Conservation (phyloP, 176 grass and related monocot species). For the Guadua angustifolia region DNA sequence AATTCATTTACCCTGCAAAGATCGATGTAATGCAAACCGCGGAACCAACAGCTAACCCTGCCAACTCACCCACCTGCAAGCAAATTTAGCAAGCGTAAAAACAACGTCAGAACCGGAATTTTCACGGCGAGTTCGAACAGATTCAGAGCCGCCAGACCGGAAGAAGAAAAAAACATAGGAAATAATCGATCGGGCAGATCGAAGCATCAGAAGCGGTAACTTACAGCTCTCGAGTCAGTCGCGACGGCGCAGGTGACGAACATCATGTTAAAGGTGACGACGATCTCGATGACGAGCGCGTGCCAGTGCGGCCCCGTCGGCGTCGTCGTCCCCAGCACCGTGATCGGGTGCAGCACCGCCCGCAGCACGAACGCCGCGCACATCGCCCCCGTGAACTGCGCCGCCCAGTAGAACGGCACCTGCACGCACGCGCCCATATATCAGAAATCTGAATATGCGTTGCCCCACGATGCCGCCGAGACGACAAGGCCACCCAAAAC, state of each 20-base stretch:
- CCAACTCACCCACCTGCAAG: conserved; percentile 97
- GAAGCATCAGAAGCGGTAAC: neutral
- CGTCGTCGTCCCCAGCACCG: conserved; percentile 73
- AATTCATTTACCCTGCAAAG: conserved; percentile 86
- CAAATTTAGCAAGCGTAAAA: neutral
- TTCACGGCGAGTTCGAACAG: too few relatives aligned
- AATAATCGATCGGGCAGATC: too few relatives aligned
- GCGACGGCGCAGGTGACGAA: conserved; percentile 96
- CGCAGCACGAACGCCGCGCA: conserved; percentile 77
- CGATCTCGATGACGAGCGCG: conserved; percentile 76
- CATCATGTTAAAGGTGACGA: conserved; percentile 98
- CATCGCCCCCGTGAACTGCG: conserved; percentile 84
- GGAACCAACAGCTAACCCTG: conserved; percentile 98
- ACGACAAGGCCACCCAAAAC: neutral
- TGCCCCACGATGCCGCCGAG: neutral
- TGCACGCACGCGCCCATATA: neutral
- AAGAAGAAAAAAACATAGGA: neutral
- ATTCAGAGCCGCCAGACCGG: too few relatives aligned
- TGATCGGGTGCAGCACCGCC: conserved; percentile 68
- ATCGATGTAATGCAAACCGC: conserved; percentile 99
- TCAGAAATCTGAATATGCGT: neutral
- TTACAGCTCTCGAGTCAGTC: conserved; percentile 89
- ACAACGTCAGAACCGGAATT: neutral
- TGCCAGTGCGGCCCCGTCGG: conserved; percentile 74
- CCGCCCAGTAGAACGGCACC: conserved; percentile 98